These are phyloP conservation scores for Rubroboletus satanas DNA, from an alignment of 768 basidiomycete species.

Conservation along the genomic window DNA sequence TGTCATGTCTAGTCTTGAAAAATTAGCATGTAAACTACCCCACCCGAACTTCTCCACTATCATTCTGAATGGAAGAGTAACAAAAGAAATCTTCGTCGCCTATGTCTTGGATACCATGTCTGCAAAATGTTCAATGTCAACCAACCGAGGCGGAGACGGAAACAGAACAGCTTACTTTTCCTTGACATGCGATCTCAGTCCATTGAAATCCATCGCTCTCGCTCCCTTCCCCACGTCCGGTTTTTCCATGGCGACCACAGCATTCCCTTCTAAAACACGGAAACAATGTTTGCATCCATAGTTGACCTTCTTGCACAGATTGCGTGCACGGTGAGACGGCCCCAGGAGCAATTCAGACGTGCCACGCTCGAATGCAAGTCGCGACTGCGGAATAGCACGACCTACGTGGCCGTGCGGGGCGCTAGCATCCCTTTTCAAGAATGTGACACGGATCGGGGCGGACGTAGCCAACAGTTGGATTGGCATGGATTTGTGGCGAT, in stretches of 20 bases:
- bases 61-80: neutral
- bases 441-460: accelerated
- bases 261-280: neutral
- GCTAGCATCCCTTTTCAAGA: neutral
- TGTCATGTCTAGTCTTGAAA: neutral
- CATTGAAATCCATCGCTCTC: conserved; percentile 48
- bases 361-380: conserved; percentile 25
- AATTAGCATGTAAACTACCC: neutral
- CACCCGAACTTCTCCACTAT: too few species aligned
- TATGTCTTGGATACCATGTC: conserved; percentile 46
- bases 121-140: conserved; percentile 24
- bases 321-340: conserved; percentile 18
- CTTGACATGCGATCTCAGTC: conserved; percentile 59
- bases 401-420: too few species aligned
- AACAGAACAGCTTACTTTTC: conserved; percentile 44
- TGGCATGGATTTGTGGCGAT: conserved; percentile 55
- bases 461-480: conserved; percentile 31
- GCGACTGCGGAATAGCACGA: neutral
- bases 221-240: neutral
- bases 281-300: conserved; percentile 58
- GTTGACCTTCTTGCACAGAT: conserved; percentile 32
- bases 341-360: conserved; percentile 16
- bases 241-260: neutral
- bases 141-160: neutral
- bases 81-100: conserved; percentile 55